A percentile compares a stretch with the other conserved stretches of the same genome.
These are phyloP conservation scores for Rhizophlyctis rosea DNA, from an alignment of 192 early-diverging fungal species.

Conservation along the genomic window DNA sequence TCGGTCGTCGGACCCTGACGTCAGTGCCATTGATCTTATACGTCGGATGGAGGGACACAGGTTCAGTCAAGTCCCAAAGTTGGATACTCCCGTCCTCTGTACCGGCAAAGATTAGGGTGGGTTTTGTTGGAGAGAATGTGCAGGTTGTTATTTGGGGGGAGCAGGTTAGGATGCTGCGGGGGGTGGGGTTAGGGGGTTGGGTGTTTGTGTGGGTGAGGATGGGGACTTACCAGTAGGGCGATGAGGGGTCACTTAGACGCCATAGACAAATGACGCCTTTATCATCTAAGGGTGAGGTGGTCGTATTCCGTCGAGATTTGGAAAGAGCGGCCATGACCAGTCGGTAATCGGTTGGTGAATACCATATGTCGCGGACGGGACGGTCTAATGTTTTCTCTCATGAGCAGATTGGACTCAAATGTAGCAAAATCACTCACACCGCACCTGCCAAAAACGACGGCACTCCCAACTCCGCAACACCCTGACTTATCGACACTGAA, in stretches of 20 bases:
- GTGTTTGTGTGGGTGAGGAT: too few species aligned
- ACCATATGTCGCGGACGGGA: constrained; percentile 10
- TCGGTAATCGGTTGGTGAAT: constrained; percentile 30
- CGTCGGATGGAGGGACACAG: constrained; percentile 13
- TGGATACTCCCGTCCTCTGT: constrained; percentile 42
- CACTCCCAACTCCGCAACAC: constrained; percentile 17
- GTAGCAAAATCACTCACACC: neutral
- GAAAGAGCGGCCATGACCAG: constrained; percentile 26
- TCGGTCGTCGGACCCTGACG: constrained; percentile 23
- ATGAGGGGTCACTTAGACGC: constrained; percentile 31
- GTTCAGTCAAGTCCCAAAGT: constrained; percentile 42
- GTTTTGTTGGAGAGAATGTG: constrained; percentile 25
- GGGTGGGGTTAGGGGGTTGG: too few species aligned
- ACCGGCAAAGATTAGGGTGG: constrained; percentile 41
- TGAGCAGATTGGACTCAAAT: neutral
- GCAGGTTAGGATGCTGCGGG: constrained; percentile 30
- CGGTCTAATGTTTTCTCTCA: constrained; percentile 18
- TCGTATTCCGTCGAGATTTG: neutral
- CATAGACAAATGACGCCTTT: constrained; percentile 37
- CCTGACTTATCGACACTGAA: constrained; percentile 33
- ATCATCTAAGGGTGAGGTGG: neutral
- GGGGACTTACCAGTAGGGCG: constrained; percentile 32
- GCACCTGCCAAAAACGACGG: constrained; percentile 22
- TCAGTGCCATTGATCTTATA: constrained; percentile 2
- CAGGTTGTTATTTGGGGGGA: constrained; percentile 28